phyloP scores from a whole-genome alignment of 257 asterid species.

The Solanum piurae region DNA sequence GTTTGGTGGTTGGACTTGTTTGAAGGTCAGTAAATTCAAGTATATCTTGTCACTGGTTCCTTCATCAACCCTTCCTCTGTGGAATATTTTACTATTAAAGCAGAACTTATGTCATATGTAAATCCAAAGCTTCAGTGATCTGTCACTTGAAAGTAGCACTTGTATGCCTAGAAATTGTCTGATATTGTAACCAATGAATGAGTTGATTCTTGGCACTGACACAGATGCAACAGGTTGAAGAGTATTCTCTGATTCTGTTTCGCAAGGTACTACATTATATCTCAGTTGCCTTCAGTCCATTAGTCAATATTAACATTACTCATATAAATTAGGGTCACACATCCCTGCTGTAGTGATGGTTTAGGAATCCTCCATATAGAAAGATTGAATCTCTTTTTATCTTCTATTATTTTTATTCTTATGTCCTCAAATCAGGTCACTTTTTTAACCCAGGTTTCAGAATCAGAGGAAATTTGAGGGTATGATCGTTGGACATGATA shows the following conservation, averaged over 20 bases:
- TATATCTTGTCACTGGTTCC: background rate
- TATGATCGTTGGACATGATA: background rate
- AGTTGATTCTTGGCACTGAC: background rate
- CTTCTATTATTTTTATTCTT: background rate
- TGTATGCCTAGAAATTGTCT: background rate
- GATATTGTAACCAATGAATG: background rate
- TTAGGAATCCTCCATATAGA: background rate
- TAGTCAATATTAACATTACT: background rate
- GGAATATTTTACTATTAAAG: background rate
- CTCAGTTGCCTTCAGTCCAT: background rate
- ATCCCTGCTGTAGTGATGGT: background rate
- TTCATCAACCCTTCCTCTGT: background rate
- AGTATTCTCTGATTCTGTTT: background rate
- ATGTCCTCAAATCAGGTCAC: background rate
- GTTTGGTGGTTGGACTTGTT: conserved; percentile 66
- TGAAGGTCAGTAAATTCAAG: conserved; percentile 29
- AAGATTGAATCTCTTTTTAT: background rate
- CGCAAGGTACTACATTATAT: background rate
- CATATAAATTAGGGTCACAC: background rate
- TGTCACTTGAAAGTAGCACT: background rate
- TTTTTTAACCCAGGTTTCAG: background rate
- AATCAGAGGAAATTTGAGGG: background rate
- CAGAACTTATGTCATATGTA: background rate
- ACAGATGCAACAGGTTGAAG: background rate
- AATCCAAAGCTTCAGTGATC: background rate